Evolutionary conservation across 140 eudicot species (phyloP).

Genomic region (Cichorium intybus): DNA sequence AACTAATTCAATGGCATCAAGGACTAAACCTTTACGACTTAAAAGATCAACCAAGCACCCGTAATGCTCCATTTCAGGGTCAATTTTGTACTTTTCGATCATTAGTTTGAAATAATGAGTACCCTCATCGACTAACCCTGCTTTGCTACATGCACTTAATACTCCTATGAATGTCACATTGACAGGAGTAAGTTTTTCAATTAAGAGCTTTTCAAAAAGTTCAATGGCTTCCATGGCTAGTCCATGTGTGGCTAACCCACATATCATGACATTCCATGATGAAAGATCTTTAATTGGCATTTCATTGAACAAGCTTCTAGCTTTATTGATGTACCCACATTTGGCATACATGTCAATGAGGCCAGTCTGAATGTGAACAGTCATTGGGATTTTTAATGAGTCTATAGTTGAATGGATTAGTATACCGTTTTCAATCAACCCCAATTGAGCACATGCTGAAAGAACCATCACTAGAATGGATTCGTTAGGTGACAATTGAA

Average conservation of each 20-base stretch:
- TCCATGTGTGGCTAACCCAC: conserved; percentile 35
- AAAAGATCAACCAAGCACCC: conserved; percentile 48
- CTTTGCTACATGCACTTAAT: conserved; percentile 33
- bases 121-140: conserved; percentile 38
- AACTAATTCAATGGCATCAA: conserved; percentile 25
- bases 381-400: conserved; percentile 1
- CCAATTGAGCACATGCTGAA: conserved; percentile 26
- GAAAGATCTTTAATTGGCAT: conserved; percentile 25
- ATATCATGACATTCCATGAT: conserved; percentile 37
- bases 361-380: conserved; percentile 20
- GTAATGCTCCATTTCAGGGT: conserved; percentile 42
- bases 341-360: conserved; percentile 41
- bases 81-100: conserved; percentile 22
- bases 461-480: conserved; percentile 30
- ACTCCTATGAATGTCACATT: conserved; percentile 34
- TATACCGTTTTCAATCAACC: conserved; percentile 21
- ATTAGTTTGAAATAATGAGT: conserved; percentile 30
- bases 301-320: conserved; percentile 14
- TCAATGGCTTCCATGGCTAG: conserved; percentile 26
- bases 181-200: conserved; percentile 7
- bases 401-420: conserved; percentile 18
- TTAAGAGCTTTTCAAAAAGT: conserved; percentile 20
- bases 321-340: conserved; percentile 29
- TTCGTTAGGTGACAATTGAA: conserved; percentile 28
- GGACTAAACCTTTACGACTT: conserved; percentile 31